phyloP scores from a whole-genome alignment of 768 basidiomycete species.

The Cystoderma amianthinum region DNA sequence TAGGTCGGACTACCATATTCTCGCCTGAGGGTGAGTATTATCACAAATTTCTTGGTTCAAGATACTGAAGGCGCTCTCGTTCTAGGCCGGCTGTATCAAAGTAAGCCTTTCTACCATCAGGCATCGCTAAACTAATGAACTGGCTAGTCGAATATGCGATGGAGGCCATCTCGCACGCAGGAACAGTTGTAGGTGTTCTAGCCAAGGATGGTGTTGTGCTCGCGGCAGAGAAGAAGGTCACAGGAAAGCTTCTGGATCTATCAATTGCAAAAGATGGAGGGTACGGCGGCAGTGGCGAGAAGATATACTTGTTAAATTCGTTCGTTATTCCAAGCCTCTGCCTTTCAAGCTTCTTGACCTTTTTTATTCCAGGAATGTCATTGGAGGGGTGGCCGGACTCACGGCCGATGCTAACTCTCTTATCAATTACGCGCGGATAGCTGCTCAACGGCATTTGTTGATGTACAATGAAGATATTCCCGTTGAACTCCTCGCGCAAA shows the following conservation, averaged over 20 bases:
- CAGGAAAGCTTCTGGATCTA: conserved; percentile 93
- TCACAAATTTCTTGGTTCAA: conserved; percentile 3
- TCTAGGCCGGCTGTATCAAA: conserved; percentile 92
- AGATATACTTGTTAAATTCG: conserved; percentile 95
- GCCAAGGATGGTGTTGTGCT: conserved; percentile 89
- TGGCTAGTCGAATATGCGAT: conserved; percentile 94
- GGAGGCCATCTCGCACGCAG: conserved; percentile 97
- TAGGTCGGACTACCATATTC: conserved; percentile 96
- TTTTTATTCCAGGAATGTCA: conserved; percentile 66
- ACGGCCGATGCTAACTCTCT: conserved; percentile 98
- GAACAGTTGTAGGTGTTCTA: conserved; percentile 88
- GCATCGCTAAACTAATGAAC: background rate
- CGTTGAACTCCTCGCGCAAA: conserved; percentile 90
- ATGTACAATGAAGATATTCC: conserved; percentile 97
- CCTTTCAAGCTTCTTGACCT: conserved; percentile 1
- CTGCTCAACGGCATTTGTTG: conserved; percentile 85
- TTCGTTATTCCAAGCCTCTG: conserved; percentile 26
- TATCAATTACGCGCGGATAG: conserved; percentile 87
- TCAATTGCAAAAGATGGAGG: conserved; percentile 80
- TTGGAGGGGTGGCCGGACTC: conserved; percentile 91
- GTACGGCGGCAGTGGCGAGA: conserved; percentile 95
- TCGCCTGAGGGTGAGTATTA: conserved; percentile 81
- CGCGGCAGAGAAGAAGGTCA: conserved; percentile 96
- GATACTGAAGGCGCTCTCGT: conserved; percentile 5
- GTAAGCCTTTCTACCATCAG: conserved; percentile 37